These are phyloP conservation scores for Leccinellum rugosiceps DNA, from an alignment of 768 basidiomycete species.

Conservation along the genomic window DNA sequence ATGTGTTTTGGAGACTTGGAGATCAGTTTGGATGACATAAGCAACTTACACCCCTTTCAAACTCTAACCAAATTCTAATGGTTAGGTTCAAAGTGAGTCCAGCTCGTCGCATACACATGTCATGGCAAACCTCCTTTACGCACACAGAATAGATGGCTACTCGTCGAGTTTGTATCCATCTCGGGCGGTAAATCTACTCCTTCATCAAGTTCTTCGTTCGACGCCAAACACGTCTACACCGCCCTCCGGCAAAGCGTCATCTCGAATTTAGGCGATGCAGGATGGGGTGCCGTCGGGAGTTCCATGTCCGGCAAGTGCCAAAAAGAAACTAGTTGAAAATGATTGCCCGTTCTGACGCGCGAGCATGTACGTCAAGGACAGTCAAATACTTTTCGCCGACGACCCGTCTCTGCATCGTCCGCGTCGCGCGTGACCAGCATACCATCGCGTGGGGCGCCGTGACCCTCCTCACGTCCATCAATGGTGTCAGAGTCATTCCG, in stretches of 20 bases:
- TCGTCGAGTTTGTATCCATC: conserved; percentile 75
- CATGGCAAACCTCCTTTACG: background rate
- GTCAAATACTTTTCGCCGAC: conserved; percentile 88
- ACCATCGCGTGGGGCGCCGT: conserved; percentile 72
- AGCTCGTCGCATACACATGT: background rate
- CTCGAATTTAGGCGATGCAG: conserved; percentile 76
- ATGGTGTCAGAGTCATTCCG: conserved; percentile 52
- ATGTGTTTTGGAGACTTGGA: background rate
- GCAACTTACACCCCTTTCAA: background rate
- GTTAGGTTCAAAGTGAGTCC: conserved; percentile 63
- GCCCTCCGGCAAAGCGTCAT: conserved; percentile 67
- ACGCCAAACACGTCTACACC: conserved; percentile 63
- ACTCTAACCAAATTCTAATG: conserved; percentile 17
- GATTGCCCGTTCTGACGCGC: background rate
- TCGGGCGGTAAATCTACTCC: conserved; percentile 17
- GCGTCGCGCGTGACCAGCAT: conserved; percentile 80
- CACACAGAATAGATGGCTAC: conserved; percentile 78
- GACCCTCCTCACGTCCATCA: conserved; percentile 40
- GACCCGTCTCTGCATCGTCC: conserved; percentile 84
- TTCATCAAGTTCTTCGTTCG: conserved; percentile 28
- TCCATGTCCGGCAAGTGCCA: conserved; percentile 40
- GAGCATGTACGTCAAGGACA: conserved; percentile 42
- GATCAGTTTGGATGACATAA: conserved; percentile 13
- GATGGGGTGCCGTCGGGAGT: conserved; percentile 65
- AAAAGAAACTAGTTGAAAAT: background rate